Evolutionary conservation across 352 stramenopile genomes (phyloP).

Genomic region (Pythium apleroticum): DNA sequence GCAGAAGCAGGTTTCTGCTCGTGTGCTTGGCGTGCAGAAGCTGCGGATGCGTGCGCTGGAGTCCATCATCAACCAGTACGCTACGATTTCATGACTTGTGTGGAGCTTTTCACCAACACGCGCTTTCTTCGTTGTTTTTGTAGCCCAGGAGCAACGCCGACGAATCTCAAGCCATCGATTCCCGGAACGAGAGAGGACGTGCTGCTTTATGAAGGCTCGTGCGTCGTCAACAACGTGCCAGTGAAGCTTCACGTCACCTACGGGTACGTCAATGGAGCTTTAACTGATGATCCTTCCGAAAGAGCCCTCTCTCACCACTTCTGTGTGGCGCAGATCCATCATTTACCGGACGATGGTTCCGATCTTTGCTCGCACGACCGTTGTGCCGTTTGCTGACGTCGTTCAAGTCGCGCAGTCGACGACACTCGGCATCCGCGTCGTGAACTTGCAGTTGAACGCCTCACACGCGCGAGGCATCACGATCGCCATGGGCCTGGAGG

Average conservation of each 20-base stretch:
- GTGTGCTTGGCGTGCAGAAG: conserved; percentile 58
- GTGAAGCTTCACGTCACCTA: conserved; percentile 75
- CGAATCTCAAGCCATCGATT: conserved; percentile 38
- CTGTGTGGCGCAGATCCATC: conserved; percentile 1
- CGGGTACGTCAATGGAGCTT: conserved; percentile 35
- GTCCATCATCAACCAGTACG: conserved; percentile 67
- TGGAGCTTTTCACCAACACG: too few relatives aligned
- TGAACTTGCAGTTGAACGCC: conserved; percentile 47
- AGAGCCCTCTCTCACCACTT: neutral
- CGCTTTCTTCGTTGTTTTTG: too few relatives aligned
- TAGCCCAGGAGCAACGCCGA: conserved; percentile 49
- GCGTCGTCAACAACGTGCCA: conserved; percentile 70
- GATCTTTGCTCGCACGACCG: conserved; percentile 64
- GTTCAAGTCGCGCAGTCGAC: conserved; percentile 51
- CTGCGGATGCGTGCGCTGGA: conserved; percentile 57
- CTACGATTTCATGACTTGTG: conserved; percentile 1
- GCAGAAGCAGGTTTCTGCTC: conserved; percentile 59
- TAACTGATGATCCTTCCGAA: neutral
- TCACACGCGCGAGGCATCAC: conserved; percentile 58
- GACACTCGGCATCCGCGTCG: conserved; percentile 65
- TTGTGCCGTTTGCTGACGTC: conserved; percentile 63
- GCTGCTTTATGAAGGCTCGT: conserved; percentile 77
- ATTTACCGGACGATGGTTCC: conserved; percentile 80
- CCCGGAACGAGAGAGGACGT: conserved; percentile 56
- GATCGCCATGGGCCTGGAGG: conserved; percentile 74